Base-by-base conservation (phyloP, 345 rosid species). In the Isatis tinctoria region DNA sequence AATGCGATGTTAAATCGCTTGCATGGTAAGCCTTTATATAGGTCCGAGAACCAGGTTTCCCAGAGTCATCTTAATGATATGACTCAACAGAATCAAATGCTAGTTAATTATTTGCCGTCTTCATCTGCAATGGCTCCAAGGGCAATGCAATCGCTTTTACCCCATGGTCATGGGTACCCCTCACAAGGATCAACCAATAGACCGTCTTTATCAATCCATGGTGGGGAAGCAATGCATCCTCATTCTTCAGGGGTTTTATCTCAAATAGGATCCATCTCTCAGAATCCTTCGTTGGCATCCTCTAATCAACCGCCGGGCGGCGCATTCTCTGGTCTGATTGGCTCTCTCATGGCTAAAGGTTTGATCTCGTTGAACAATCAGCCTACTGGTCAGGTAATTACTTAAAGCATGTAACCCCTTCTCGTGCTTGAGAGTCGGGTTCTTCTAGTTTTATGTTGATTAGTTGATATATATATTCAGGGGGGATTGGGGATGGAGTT, bases 261-360 rank as follows among this genome's bases (percentile, higher is more conserved):
- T 17, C 92, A 82, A 32, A 63, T 82, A 48, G 73, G 85, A 36
- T 78, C 83, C 37, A 71, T 65, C 61, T 77, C 83, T 60, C 92
- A 78, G 51, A 82, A 72, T 87, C 78, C 79, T 27, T 82, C 81
- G 44, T 30, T 83, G 60, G 74, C 66, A 74, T 70, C 57, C 59
- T 73, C 91, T 37, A 85, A 57, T 70, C 94, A 85, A 78, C 77
- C 81, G 53, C 77, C 86, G 27, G 85, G 90, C 4, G 80, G 77
- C 49, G 84, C 87, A 61, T 87, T 85, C 78, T 85, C 98, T 79
- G 97, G 96, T 69, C 82, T 96, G 82, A 82, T 96, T 74, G 83
- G 72, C 75, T 83, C 96, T 62, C 96, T 96, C 36, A 76, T 96
- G 97, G 86, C 95, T 52, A 93, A 89, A 86, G 99, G 99, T 75